Conservation (phyloP, 345 rosid species). For the Salix arbutifolia region DNA sequence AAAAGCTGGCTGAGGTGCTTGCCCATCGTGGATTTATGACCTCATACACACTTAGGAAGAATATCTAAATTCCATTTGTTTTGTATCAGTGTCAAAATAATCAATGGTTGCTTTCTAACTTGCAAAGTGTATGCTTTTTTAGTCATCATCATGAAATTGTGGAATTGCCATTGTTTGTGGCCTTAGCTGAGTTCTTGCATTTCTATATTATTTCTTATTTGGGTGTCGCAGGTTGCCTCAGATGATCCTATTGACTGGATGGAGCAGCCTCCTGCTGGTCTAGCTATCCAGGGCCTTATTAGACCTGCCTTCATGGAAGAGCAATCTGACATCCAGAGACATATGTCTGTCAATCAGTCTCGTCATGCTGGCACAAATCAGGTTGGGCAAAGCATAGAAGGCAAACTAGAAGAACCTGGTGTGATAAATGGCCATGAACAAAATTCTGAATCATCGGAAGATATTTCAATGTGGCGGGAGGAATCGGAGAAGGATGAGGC, state of each 20-base stretch:
- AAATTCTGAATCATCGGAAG: conserved; percentile 28
- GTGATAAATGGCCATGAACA: conserved; percentile 39
- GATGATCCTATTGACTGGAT: conserved; percentile 82
- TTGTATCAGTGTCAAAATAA: background rate
- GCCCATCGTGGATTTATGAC: background rate
- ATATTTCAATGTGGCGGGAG: conserved; percentile 31
- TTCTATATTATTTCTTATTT: conserved; percentile 14
- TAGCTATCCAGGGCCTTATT: conserved; percentile 77
- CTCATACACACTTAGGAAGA: background rate
- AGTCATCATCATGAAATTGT: background rate
- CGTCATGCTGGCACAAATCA: conserved; percentile 26
- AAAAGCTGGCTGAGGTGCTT: conserved; percentile 65
- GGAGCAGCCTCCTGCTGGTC: conserved; percentile 84
- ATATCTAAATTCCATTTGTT: background rate
- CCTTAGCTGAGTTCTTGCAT: conserved; percentile 2
- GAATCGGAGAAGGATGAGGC: conserved; percentile 38
- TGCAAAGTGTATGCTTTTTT: background rate
- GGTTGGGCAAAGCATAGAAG: conserved; percentile 29
- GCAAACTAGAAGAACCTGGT: conserved; percentile 36
- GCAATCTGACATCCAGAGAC: conserved; percentile 62
- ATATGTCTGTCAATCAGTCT: conserved; percentile 37
- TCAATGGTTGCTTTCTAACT: background rate
- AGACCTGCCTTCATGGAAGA: conserved; percentile 73
- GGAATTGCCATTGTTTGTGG: background rate
- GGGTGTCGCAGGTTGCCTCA: conserved; percentile 55